These are phyloP conservation scores for Sarcodon sp. DNA, from an alignment of 768 basidiomycete species.

Conservation along the genomic window DNA sequence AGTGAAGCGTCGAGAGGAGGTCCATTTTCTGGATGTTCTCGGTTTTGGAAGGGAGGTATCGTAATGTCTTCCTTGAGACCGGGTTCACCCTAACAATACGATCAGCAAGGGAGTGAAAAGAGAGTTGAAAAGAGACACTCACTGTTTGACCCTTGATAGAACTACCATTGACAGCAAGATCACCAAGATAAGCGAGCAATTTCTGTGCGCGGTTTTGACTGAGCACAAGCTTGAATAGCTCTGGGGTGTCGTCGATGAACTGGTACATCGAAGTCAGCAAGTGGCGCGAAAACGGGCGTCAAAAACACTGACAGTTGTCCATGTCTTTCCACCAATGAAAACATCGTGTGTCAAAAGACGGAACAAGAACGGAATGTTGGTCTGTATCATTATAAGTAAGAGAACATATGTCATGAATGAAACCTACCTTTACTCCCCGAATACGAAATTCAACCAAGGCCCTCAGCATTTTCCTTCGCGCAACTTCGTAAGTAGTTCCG, in stretches of 20 bases:
- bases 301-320: constrained; percentile 68
- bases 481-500: constrained; percentile 97
- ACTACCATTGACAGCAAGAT: constrained; percentile 95
- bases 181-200: constrained; percentile 91
- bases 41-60: constrained; percentile 69
- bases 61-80: constrained; percentile 84
- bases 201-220: constrained; percentile 99
- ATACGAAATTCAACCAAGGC: constrained; percentile 99
- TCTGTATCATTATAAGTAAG: constrained; percentile 31
- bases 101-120: neutral
- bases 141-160: constrained; percentile 91
- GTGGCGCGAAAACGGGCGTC: neutral
- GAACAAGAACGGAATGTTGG: constrained; percentile 99
- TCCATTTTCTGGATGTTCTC: constrained; percentile 55
- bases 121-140: constrained; percentile 5
- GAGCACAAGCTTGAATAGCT: constrained; percentile 96
- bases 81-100: constrained; percentile 59
- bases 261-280: constrained; percentile 14
- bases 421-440: constrained; percentile 86
- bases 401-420: too few relatives aligned
- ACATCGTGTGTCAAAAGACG: constrained; percentile 92
- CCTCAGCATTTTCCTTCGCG: constrained; percentile 96
- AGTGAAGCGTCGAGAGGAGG: constrained; percentile 64
- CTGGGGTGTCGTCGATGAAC: constrained; percentile 99
- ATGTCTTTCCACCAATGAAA: constrained; percentile 93